phyloP scores from a whole-genome alignment of 768 basidiomycete species.

The Hericium rajendrae region DNA sequence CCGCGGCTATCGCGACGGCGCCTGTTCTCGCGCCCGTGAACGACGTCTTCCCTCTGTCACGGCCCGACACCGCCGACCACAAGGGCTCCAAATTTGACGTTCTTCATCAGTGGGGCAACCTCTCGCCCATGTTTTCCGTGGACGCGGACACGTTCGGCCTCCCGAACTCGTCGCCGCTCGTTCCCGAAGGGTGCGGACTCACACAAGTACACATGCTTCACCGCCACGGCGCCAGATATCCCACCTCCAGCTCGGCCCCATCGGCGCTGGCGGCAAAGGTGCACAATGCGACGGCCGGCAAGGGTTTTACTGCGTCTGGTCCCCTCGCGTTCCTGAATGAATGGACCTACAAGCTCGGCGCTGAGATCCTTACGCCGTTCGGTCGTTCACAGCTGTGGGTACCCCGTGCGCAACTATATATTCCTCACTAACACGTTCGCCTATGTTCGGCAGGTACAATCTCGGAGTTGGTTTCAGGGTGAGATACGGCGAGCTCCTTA shows the following conservation, averaged over 20 bases:
- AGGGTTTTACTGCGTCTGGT: constrained; percentile 25
- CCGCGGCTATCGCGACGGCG: constrained; percentile 22
- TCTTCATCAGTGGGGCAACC: constrained; percentile 36
- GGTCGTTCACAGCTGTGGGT: constrained; percentile 32
- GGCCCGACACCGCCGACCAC: constrained; percentile 27
- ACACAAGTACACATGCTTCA: constrained; percentile 34
- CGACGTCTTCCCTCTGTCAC: constrained; percentile 32
- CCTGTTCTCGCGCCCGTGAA: constrained; percentile 28
- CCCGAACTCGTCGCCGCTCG: constrained; percentile 32
- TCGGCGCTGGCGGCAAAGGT: constrained; percentile 19
- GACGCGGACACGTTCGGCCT: constrained; percentile 36
- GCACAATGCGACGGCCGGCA: constrained; percentile 16
- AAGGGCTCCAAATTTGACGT: constrained; percentile 31
- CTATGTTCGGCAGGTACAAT: constrained; percentile 22
- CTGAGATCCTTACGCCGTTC: constrained; percentile 38
- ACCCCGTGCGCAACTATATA: not conserved
- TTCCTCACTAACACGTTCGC: not conserved
- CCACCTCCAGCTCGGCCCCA: constrained; percentile 22
- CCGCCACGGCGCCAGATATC: constrained; percentile 36
- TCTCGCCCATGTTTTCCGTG: constrained; percentile 43
- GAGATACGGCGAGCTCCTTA: constrained; percentile 38
- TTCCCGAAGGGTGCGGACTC: constrained; percentile 38
- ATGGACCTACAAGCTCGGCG: constrained; percentile 38
- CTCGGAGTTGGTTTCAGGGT: constrained; percentile 35
- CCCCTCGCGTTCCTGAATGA: constrained; percentile 32